Evolutionary conservation across 257 asterid species (phyloP).

Genomic region (Coffea canephora): DNA sequence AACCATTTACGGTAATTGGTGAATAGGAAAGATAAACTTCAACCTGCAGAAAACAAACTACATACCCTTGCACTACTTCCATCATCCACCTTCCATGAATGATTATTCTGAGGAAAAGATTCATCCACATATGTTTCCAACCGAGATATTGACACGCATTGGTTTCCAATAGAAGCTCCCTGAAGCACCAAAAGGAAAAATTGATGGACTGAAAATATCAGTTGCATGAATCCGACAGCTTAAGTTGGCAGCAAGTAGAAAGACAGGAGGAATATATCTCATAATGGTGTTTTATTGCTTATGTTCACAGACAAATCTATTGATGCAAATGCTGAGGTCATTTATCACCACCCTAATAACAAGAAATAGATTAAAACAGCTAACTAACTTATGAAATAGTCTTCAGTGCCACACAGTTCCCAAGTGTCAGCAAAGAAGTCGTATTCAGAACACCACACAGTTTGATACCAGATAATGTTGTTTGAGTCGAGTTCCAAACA

Average conservation of each 20-base stretch:
- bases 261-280: neutral
- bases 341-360: too few species aligned
- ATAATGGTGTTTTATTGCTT: neutral
- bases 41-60: conserved; percentile 5
- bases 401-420: too few species aligned
- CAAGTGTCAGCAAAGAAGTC: too few species aligned
- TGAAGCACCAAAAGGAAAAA: conserved; percentile 13
- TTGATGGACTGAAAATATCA: neutral
- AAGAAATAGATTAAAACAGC: too few species aligned
- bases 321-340: neutral
- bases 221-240: conserved; percentile 1
- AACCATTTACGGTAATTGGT: too few species aligned
- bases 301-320: neutral
- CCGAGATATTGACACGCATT: conserved; percentile 21
- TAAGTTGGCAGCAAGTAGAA: neutral
- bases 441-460: too few species aligned
- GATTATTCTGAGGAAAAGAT: conserved; percentile 13
- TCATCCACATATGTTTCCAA: conserved; percentile 23
- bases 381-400: too few species aligned
- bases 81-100: conserved; percentile 10
- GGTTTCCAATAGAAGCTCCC: conserved; percentile 35
- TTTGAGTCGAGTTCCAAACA: too few species aligned
- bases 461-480: too few species aligned
- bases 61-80: conserved; percentile 27
- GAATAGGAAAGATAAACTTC: neutral